A percentile compares a stretch with the other conserved stretches of the same genome.
Evolutionary conservation across 2,329 filamentous ascomycete species (phyloP).

Genomic region (Colletotrichum destructivum): DNA sequence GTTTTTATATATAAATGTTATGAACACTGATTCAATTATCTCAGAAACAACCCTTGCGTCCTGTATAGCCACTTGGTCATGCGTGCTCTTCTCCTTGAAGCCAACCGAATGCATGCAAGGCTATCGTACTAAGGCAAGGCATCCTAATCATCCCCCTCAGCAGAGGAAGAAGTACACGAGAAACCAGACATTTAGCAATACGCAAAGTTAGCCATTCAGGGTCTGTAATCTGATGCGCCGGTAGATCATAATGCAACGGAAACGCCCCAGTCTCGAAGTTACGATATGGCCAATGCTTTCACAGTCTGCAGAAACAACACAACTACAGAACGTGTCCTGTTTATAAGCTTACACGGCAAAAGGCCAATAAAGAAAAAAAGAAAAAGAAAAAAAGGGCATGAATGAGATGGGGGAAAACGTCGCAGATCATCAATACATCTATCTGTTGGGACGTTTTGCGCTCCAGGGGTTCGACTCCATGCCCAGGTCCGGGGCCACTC

Average conservation of each 20-base stretch:
- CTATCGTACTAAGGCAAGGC: neutral
- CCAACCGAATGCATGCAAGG: neutral
- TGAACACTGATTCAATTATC: too few relatives aligned
- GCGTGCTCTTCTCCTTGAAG: too few relatives aligned
- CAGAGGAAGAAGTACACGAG: neutral
- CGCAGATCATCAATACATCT: constrained; percentile 15
- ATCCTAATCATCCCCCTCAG: neutral
- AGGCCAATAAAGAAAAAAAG: too few relatives aligned
- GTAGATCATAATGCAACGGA: neutral
- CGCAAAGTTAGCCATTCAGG: neutral
- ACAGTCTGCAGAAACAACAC: neutral
- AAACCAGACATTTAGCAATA: neutral
- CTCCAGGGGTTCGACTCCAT: constrained; percentile 7
- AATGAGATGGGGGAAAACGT: neutral
- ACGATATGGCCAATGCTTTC: neutral
- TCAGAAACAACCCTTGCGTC: neutral
- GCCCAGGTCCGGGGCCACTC: constrained; percentile 1
- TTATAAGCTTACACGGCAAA: neutral
- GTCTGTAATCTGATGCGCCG: neutral
- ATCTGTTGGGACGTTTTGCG: constrained; percentile 17
- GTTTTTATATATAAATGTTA: too few relatives aligned
- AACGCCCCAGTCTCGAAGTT: neutral
- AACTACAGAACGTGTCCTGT: neutral
- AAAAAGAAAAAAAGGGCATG: neutral
- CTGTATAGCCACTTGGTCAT: too few relatives aligned